Base-by-base conservation (phyloP, 768 basidiomycete species). In the Kwoniella newhampshirensis region DNA sequence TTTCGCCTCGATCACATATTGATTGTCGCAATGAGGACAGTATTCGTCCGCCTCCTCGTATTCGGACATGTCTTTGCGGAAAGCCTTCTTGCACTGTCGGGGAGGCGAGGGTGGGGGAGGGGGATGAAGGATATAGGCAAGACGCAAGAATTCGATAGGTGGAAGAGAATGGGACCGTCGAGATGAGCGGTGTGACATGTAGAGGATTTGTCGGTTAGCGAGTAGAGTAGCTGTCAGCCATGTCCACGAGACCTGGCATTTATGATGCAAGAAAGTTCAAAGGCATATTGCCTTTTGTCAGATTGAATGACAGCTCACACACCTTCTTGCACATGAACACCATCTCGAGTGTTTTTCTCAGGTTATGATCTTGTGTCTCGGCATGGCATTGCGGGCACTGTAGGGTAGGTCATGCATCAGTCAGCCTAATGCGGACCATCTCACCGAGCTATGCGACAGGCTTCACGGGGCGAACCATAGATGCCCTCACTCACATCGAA, bases 31-130 rank as follows among this genome's bases (percentile, higher is more conserved):
- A 77, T 96, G 88, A 0, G 94, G 96, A 74, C 96, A 98, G 74
- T 86, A 98, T 77, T 99, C 96, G 74, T 98, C 93, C 71, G 91
- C 91, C 75, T 99, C 94, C 67, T 98, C 94, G 70, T 90, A 98
- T 6, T 76, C 77, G 0, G 81, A 62, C 91, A 97, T 92, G 77
- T 97, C 91, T 79, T 99, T 98, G 63, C 93, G 80, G 73, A 99
- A 98, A 3, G 91, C 91, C 79, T 94, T 96, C 77, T 88, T 89
- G 80, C 89, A 90, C 76, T 70, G 51, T 20, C 11, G 9, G 3
- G 13, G 23, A 21, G 28, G 12, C 17, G 7, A 0, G 26, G 28
- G 21, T 13, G 11, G 27, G 18, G 15, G 12, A 18, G 9, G 4
- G 15, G 11, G 11, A 35, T 46, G 27, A 32, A 25, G 45, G 28